Conservation (phyloP, 2,329 filamentous ascomycete species). For the Aphanoascus verrucosus region DNA sequence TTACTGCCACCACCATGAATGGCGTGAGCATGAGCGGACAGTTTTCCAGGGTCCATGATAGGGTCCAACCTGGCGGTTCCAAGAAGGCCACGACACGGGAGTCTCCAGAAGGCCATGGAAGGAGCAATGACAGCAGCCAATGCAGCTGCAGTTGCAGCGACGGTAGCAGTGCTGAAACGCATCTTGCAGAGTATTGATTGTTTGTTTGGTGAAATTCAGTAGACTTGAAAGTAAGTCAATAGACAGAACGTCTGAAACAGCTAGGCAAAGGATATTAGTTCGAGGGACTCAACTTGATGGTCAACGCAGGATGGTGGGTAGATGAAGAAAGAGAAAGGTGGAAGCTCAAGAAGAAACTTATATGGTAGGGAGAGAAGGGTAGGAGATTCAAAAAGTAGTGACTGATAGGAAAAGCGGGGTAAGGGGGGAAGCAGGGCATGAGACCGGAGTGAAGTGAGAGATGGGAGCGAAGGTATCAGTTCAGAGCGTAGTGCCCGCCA, state of each 20-base stretch:
- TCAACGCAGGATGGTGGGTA: too few species aligned
- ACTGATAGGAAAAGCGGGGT: too few species aligned
- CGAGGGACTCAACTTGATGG: too few species aligned
- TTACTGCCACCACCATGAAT: constrained; percentile 67
- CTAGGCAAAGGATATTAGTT: too few species aligned
- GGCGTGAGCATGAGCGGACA: constrained; percentile 59
- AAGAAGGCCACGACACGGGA: constrained; percentile 64
- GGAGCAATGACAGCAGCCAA: constrained; percentile 14
- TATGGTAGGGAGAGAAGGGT: neutral
- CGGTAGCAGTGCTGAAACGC: constrained; percentile 8
- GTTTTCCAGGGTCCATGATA: constrained; percentile 51
- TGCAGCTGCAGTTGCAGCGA: constrained; percentile 11
- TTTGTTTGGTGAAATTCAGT: neutral
- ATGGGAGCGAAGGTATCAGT: neutral
- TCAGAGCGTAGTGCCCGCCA: neutral
- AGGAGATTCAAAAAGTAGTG: neutral
- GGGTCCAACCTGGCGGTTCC: constrained; percentile 68
- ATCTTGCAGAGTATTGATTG: constrained; percentile 1
- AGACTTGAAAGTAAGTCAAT: too few species aligned
- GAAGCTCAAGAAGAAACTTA: neutral
- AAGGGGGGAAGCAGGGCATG: neutral
- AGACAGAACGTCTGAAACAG: too few species aligned
- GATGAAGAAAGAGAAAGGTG: neutral
- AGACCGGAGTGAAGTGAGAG: neutral
- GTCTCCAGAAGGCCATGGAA: constrained; percentile 71